Evolutionary conservation across 2,329 filamentous ascomycete genomes (phyloP).

Genomic region (Aureobasidium sp.): DNA sequence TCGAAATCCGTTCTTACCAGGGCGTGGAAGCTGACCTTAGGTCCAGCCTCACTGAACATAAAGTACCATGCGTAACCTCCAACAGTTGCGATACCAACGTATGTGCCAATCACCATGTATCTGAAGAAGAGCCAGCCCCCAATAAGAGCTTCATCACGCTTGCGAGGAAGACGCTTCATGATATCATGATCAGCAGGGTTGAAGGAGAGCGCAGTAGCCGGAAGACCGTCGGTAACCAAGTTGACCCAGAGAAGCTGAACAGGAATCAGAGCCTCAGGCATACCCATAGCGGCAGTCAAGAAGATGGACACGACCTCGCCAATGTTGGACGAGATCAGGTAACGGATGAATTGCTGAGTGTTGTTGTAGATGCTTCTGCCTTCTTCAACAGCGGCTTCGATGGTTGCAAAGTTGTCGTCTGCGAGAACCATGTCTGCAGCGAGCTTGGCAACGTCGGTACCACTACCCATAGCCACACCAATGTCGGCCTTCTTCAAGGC

Average conservation of each 20-base stretch:
- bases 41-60: constrained; percentile 86
- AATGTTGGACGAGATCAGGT: constrained; percentile 98
- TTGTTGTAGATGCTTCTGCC: constrained; percentile 99
- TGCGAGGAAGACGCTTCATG: constrained; percentile 85
- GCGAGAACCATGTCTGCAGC: constrained; percentile 98
- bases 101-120: constrained; percentile 91
- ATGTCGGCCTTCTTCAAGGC: constrained; percentile 98
- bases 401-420: constrained; percentile 98
- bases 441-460: constrained; percentile 93
- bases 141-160: constrained; percentile 87
- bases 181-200: constrained; percentile 98
- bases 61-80: constrained; percentile 99
- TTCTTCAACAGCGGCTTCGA: constrained; percentile 91
- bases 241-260: constrained; percentile 99
- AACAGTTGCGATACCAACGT: constrained; percentile 90
- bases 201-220: constrained; percentile 92
- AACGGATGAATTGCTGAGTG: constrained; percentile 98
- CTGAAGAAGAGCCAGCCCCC: constrained; percentile 96
- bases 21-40: constrained; percentile 85
- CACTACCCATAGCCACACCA: constrained; percentile 96
- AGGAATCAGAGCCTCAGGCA: constrained; percentile 94
- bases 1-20: constrained; percentile 38
- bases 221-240: constrained; percentile 92
- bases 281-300: constrained; percentile 87
- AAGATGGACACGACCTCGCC: constrained; percentile 99